A percentile compares a stretch with the other conserved stretches of the same genome.
phyloP scores from a whole-genome alignment of 306 rosid genomes.

The Morella rubra region DNA sequence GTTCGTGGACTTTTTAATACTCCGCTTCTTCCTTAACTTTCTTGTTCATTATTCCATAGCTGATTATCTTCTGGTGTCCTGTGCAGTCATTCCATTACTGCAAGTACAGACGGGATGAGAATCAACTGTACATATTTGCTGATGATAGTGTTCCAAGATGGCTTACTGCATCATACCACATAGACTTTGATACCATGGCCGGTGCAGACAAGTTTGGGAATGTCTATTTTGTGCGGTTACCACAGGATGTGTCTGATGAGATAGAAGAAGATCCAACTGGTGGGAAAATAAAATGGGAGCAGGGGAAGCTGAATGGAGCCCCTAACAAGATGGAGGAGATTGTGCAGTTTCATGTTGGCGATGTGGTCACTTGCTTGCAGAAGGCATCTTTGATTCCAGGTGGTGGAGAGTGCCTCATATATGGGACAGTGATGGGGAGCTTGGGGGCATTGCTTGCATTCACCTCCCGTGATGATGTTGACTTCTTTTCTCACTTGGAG shows the following conservation, averaged over 20 bases:
- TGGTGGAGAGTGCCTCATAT: slow-evolving; percentile 88
- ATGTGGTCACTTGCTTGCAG: slow-evolving; percentile 76
- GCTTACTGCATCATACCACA: slow-evolving; percentile 89
- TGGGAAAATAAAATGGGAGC: slow-evolving; percentile 97
- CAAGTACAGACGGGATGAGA: slow-evolving; percentile 94
- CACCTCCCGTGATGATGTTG: slow-evolving; percentile 95
- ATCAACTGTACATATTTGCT: slow-evolving; percentile 88
- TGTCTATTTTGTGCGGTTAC: slow-evolving; percentile 78
- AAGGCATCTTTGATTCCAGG: slow-evolving; percentile 98
- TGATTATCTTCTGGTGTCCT: slow-evolving; percentile 27
- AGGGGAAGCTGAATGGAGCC: slow-evolving; percentile 94
- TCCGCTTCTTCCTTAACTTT: not conserved
- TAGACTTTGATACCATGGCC: slow-evolving; percentile 98
- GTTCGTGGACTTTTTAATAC: not conserved
- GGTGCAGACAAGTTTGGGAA: slow-evolving; percentile 98
- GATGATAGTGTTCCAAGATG: slow-evolving; percentile 98
- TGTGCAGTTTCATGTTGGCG: slow-evolving; percentile 88
- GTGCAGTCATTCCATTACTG: slow-evolving; percentile 98
- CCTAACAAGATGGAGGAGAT: slow-evolving; percentile 96
- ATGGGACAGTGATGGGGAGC: slow-evolving; percentile 96
- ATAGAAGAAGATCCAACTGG: slow-evolving; percentile 99
- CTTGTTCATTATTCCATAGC: not conserved
- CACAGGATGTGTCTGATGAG: slow-evolving; percentile 94
- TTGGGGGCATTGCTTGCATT: slow-evolving; percentile 91
- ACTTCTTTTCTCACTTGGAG: slow-evolving; percentile 96